A percentile compares a stretch with the other conserved stretches of the same genome.
phyloP scores from a whole-genome alignment of 164 flowering plant species.

The Chimonanthus praecox region DNA sequence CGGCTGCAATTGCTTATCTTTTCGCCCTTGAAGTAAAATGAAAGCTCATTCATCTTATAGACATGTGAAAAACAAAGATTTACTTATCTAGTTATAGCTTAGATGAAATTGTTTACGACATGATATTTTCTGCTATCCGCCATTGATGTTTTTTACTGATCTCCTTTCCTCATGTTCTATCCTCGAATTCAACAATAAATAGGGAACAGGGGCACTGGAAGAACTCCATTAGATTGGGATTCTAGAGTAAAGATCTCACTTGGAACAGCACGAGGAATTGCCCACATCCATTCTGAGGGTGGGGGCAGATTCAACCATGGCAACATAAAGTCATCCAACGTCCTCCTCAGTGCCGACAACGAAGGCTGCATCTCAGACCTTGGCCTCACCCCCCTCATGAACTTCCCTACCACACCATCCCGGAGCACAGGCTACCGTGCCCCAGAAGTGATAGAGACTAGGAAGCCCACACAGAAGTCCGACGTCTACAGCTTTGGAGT shows the following conservation, averaged over 20 bases:
- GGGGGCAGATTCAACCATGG: constrained; percentile 64
- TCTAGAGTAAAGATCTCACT: constrained; percentile 58
- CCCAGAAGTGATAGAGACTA: constrained; percentile 79
- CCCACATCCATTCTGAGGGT: constrained; percentile 57
- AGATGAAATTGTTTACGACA: no score
- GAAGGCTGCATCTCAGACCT: constrained; percentile 70
- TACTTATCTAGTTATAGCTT: not conserved
- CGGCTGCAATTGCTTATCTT: not conserved
- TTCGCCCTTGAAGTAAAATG: not conserved
- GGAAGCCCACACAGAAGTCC: constrained; percentile 72
- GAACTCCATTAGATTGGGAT: constrained; percentile 78
- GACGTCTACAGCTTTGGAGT: constrained; percentile 92
- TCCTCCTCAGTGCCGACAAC: constrained; percentile 57
- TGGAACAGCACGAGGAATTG: constrained; percentile 73
- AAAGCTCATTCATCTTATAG: not conserved
- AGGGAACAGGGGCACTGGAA: constrained; percentile 73
- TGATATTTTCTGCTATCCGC: not conserved
- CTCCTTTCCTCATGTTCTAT: not conserved
- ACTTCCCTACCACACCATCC: constrained; percentile 52
- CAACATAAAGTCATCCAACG: constrained; percentile 75
- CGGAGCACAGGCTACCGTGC: constrained; percentile 75
- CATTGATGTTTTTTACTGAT: not conserved
- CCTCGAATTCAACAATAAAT: constrained; percentile 5
- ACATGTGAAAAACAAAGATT: no score
- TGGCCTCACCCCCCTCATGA: constrained; percentile 69